A percentile compares a stretch with the other conserved stretches of the same genome.
Conservation (phyloP, 768 basidiomycete species). For the Clavulina sp. region DNA sequence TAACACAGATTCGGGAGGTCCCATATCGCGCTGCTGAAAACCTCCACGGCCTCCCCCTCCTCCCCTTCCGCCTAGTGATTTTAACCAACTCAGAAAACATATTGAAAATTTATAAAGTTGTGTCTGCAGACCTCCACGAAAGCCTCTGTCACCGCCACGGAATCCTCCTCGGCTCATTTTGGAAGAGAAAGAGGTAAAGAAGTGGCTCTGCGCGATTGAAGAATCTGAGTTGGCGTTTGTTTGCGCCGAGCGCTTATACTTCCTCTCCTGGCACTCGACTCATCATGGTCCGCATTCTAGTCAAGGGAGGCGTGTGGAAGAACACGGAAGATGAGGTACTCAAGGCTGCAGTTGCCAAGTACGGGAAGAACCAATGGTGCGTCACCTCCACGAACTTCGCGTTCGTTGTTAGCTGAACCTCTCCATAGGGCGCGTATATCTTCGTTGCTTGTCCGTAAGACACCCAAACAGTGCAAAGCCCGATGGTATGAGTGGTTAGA, state of each 20-base stretch:
- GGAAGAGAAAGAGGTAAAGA: not conserved
- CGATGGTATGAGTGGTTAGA: conserved; percentile 99
- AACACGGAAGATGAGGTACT: conserved; percentile 64
- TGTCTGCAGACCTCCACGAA: conserved; percentile 13
- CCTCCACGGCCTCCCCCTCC: conserved; percentile 55
- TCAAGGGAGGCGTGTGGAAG: conserved; percentile 3
- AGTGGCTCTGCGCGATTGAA: too few species aligned
- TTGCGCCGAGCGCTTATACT: too few species aligned
- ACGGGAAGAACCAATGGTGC: conserved; percentile 90
- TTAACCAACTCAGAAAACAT: not conserved
- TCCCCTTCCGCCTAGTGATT: conserved; percentile 20
- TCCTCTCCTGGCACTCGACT: not conserved
- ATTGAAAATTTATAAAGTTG: conserved; percentile 12
- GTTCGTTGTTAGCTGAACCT: conserved; percentile 16
- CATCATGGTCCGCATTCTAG: conserved; percentile 8
- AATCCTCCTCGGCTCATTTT: not conserved
- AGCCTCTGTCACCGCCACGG: conserved; percentile 13
- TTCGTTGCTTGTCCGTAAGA: conserved; percentile 91
- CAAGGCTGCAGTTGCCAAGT: conserved; percentile 96
- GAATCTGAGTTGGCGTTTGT: too few species aligned
- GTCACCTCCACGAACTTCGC: conserved; percentile 9
- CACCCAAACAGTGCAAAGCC: conserved; percentile 98
- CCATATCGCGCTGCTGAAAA: conserved; percentile 47
- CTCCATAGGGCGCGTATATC: conserved; percentile 80
- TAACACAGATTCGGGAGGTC: conserved; percentile 65